Conservation (phyloP, 768 basidiomycete species). For the Lactarius vividus region DNA sequence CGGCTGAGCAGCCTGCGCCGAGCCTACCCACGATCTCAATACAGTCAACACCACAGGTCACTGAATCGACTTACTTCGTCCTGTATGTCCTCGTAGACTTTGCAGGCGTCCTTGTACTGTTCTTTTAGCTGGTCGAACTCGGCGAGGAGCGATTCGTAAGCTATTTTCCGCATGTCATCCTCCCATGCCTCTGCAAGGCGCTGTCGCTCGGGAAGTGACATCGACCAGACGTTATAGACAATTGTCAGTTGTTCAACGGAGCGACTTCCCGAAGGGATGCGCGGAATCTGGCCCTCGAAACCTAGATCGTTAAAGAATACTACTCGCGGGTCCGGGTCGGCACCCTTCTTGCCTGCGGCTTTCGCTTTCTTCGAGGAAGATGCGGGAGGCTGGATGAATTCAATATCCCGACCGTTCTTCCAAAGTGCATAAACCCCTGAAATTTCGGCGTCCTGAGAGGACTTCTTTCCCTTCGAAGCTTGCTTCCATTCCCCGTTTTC, state of each 20-base stretch:
- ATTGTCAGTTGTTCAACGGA: constrained; percentile 38
- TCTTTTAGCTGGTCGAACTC: constrained; percentile 46
- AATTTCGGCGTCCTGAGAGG: background rate
- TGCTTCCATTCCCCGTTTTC: constrained; percentile 22
- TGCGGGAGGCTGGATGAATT: constrained; percentile 18
- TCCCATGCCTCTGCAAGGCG: constrained; percentile 48
- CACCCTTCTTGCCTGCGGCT: background rate
- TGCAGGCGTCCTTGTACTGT: constrained; percentile 41
- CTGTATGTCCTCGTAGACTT: constrained; percentile 40
- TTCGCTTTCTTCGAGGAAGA: background rate
- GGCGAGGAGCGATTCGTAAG: constrained; percentile 34
- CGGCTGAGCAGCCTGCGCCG: constrained; percentile 52
- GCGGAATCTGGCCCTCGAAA: constrained; percentile 36
- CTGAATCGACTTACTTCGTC: constrained; percentile 47
- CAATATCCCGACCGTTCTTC: constrained; percentile 21
- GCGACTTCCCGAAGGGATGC: constrained; percentile 38
- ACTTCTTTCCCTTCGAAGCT: constrained; percentile 8
- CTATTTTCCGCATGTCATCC: constrained; percentile 37
- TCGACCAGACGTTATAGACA: constrained; percentile 47
- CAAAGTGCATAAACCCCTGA: constrained; percentile 25
- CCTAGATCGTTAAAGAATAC: constrained; percentile 42
- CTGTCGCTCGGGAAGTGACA: constrained; percentile 50
- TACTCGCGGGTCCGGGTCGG: constrained; percentile 11
- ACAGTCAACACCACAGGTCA: background rate
- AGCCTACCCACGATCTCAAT: constrained; percentile 38